Evolutionary conservation across 371 early-diverging fungal species (phyloP).

Genomic region (Mycotypha africana): DNA sequence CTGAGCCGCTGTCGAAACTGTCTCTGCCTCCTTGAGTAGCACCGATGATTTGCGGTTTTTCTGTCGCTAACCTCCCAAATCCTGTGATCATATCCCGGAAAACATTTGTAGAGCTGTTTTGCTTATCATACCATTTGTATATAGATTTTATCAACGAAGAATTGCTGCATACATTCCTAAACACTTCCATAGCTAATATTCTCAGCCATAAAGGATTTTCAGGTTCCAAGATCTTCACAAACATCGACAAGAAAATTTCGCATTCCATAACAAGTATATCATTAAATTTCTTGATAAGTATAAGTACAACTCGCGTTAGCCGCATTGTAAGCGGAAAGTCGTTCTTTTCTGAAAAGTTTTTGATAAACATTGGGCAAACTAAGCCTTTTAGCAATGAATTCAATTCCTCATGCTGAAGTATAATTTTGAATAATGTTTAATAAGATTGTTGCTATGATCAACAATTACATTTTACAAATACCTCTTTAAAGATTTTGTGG

Average conservation of each 20-base stretch:
- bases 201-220: constrained; percentile 84
- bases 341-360: constrained; percentile 80
- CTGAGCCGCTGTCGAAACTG: constrained; percentile 27
- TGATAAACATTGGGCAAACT: constrained; percentile 86
- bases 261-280: constrained; percentile 78
- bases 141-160: constrained; percentile 55
- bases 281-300: constrained; percentile 76
- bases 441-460: neutral
- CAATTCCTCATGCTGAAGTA: constrained; percentile 67
- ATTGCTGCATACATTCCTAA: constrained; percentile 66
- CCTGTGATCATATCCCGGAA: constrained; percentile 79
- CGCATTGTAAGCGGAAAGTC: constrained; percentile 86
- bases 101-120: constrained; percentile 65
- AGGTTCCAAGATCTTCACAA: constrained; percentile 76
- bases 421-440: neutral
- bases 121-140: constrained; percentile 73
- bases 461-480: constrained; percentile 14
- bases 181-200: constrained; percentile 84
- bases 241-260: constrained; percentile 89
- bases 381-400: constrained; percentile 67
- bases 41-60: constrained; percentile 68
- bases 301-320: constrained; percentile 74
- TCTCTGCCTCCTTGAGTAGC: constrained; percentile 50
- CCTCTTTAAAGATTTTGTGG: constrained; percentile 66
- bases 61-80: constrained; percentile 73